Base-by-base conservation (phyloP, 2,329 filamentous ascomycete species). In the Trematosphaeria pertusa region DNA sequence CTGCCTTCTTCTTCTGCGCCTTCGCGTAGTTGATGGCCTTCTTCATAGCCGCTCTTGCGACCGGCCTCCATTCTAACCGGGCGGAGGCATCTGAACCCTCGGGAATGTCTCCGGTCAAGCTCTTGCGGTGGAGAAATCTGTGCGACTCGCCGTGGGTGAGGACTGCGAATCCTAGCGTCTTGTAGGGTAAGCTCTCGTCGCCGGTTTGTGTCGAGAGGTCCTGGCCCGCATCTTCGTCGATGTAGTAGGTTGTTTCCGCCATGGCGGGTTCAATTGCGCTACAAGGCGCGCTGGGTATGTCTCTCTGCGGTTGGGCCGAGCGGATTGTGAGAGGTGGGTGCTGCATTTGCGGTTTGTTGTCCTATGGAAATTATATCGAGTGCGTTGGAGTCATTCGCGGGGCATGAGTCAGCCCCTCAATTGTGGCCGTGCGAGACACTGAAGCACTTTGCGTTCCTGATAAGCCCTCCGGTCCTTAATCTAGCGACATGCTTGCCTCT, bases 1-100 rank as follows among this genome's bases (percentile, higher is more conserved):
- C 83, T 34, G 87, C 81, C 81, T 96, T 96, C 81, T 91, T 92
- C 82, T 90, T 88, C 73, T 89, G 85, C 55, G 81, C 80, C 58
- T 91, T 88, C 56, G 85, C 85, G 55, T 85, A 85, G 71, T 85
- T 86, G 76, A 84, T 84, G 3, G 87, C 88, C 76, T 95, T 95
- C 80, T 96, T 96, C 68, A 91, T 73, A 17, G 89, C 90, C 50
- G 87, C 88, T 78, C 94, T 95, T 50, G 88, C 87, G 15, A 85
- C 87, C 44, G 87, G 86, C 76, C 92, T 93, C 88, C 87, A 96
- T 61, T 85, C 81, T 55, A 87, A 73, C 56, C 84, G 81, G 43
- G 80, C 81, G 43, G 80, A 78, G 54, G 81, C 80, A 62, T 90
- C 88, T 52, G 85, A 59, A 43, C 69, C 68, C 46, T 72, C 70